Base-by-base conservation (phyloP, 306 rosid species). In the Sphenostylis stenocarpa region DNA sequence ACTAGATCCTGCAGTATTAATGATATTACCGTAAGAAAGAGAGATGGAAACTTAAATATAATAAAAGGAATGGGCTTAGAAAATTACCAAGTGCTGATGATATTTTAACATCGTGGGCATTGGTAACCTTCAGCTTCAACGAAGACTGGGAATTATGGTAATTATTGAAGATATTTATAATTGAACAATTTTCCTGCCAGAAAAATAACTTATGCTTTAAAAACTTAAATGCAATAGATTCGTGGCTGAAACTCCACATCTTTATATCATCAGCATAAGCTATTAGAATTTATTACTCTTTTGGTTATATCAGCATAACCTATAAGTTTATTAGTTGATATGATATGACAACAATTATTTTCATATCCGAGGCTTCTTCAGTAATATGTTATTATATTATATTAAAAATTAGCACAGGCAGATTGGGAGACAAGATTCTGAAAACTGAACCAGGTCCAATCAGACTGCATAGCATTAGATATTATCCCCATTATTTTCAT, bases 111-210 rank as follows among this genome's bases (percentile, higher is more conserved):
- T 85, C 90, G 31, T 80, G 83, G n/a, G 12, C 47, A 74, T 79
- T 82, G 74, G 75, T 73, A 44, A 23, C 81, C 72, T 67, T 88
- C 73, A 77, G 87, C 81, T 77, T 89, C 76, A 66, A 57, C 26
- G 88, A 82, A 26, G 87, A 47, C 80, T 45, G 80, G 11, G 88
- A 72, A 72, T 63, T 76, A 23, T 52, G 84, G 60, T 78, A 76
- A 74, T 86, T 85, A 65, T 84, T 88, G 80, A 92, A 94, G 79
- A 89, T 80, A 39, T 82, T 86, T 74, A 83, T 58, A 78, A 94
- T 94, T 43, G 98, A 94, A 81, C 73, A 60, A 17, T 79, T 81
- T 36, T 88, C 96, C 96, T 90, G 86, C 61, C 65, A 86, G 39
- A 76, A 15, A 20, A 17, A 43, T 7, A 20, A 9, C 53, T 11